A percentile compares a stretch with the other conserved stretches of the same genome.
These are phyloP conservation scores for Penicillium samsonianum DNA, from an alignment of 495 filamentous ascomycete species.

Conservation along the genomic window DNA sequence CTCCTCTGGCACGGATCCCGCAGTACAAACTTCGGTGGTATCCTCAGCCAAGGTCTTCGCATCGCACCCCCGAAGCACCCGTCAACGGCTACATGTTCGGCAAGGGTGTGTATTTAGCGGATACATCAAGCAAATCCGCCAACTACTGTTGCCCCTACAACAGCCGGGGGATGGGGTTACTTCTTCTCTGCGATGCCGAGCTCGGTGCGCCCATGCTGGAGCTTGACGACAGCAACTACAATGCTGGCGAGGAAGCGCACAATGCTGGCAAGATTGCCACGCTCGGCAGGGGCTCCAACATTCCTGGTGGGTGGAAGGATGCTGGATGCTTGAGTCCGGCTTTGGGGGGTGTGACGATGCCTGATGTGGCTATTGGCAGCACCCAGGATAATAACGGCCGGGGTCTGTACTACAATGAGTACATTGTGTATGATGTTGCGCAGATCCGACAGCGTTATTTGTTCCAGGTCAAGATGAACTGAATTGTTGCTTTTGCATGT, in stretches of 20 bases:
- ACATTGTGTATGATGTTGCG: conserved; percentile 75
- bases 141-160: conserved; percentile 67
- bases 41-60: conserved; percentile 79
- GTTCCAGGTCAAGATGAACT: conserved; percentile 56
- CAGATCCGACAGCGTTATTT: conserved; percentile 80
- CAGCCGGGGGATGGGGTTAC: conserved; percentile 58
- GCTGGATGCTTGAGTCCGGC: conserved; percentile 61
- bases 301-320: conserved; percentile 74
- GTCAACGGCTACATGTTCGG: conserved; percentile 80
- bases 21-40: conserved; percentile 78
- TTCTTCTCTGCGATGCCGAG: conserved; percentile 79
- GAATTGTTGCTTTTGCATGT: background rate
- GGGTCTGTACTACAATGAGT: conserved; percentile 50
- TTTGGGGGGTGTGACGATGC: conserved; percentile 66
- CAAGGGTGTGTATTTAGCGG: conserved; percentile 89
- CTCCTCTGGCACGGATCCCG: conserved; percentile 83
- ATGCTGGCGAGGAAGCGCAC: conserved; percentile 64
- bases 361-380: conserved; percentile 25
- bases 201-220: conserved; percentile 70
- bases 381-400: background rate
- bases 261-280: conserved; percentile 62
- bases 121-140: conserved; percentile 77
- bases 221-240: conserved; percentile 51
- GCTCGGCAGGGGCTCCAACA: conserved; percentile 60
- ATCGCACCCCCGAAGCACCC: conserved; percentile 86